These are phyloP conservation scores for Candolleomyces eurysporus DNA, from an alignment of 768 basidiomycete genomes.

Conservation along the genomic window DNA sequence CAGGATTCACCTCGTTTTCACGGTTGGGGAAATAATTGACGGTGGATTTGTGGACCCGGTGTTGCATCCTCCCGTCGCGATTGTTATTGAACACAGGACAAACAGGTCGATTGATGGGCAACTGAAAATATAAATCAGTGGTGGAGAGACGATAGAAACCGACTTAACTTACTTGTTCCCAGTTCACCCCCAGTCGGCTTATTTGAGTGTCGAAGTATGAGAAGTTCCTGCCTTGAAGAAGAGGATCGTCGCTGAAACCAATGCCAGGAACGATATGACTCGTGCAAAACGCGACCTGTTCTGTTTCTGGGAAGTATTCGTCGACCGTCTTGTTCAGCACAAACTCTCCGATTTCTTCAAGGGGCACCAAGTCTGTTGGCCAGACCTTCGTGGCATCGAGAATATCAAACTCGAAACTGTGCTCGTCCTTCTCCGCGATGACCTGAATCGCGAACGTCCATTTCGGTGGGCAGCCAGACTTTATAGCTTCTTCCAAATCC, in stretches of 20 bases:
- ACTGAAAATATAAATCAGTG: too few relatives aligned
- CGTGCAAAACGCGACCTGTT: constrained; percentile 90
- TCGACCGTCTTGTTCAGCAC: constrained; percentile 60
- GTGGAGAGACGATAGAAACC: too few relatives aligned
- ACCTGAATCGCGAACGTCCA: constrained; percentile 80
- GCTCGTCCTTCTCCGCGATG: constrained; percentile 68
- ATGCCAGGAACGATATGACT: constrained; percentile 65
- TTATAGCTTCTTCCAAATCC: constrained; percentile 82
- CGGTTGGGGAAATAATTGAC: constrained; percentile 89
- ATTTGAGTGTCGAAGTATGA: constrained; percentile 87
- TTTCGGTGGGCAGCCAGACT: constrained; percentile 64
- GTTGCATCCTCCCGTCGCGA: constrained; percentile 58
- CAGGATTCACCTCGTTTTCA: constrained; percentile 45
- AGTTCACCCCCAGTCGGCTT: constrained; percentile 78
- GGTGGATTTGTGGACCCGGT: constrained; percentile 53
- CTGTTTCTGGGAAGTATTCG: constrained; percentile 84
- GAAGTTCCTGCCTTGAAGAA: constrained; percentile 85
- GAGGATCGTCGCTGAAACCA: constrained; percentile 72
- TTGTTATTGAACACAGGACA: constrained; percentile 74
- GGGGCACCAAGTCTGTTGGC: constrained; percentile 78
- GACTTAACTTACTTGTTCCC: constrained; percentile 57
- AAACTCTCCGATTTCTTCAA: constrained; percentile 76
- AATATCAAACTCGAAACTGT: constrained; percentile 85
- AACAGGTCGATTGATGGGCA: constrained; percentile 81
- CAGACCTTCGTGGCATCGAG: constrained; percentile 86